Evolutionary conservation across 495 filamentous ascomycete genomes (phyloP).

Genomic region (Penicillium canescens): DNA sequence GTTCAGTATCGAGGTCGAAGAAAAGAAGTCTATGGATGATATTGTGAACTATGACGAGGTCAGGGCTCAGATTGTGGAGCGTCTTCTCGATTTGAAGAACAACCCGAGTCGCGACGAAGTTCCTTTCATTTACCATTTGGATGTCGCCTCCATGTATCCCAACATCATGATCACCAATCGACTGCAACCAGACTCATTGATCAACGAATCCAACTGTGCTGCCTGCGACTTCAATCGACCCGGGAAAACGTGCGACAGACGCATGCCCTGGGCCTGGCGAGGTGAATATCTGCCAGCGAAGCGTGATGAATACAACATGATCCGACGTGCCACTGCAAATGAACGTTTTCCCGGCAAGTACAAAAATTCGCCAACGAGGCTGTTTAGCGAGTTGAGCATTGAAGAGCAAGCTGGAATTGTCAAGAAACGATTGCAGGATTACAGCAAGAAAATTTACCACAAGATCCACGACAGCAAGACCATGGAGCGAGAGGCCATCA

Average conservation of each 20-base stretch:
- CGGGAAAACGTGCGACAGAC: constrained; percentile 93
- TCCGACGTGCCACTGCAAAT: constrained; percentile 87
- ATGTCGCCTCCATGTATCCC: constrained; percentile 99
- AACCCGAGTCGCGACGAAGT: constrained; percentile 80
- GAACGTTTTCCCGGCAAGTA: constrained; percentile 81
- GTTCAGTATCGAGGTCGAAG: constrained; percentile 92
- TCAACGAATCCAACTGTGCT: constrained; percentile 91
- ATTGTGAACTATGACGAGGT: constrained; percentile 92
- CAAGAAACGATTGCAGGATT: constrained; percentile 87
- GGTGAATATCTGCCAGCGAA: constrained; percentile 97
- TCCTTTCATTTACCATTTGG: constrained; percentile 95
- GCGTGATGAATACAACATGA: constrained; percentile 99
- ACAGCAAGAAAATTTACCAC: constrained; percentile 99
- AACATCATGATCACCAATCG: constrained; percentile 99
- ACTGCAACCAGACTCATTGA: constrained; percentile 97
- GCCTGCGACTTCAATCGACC: constrained; percentile 98
- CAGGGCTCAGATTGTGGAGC: constrained; percentile 75
- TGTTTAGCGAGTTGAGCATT: constrained; percentile 75
- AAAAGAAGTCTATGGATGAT: constrained; percentile 90
- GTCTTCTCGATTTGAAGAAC: constrained; percentile 70
- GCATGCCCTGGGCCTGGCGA: constrained; percentile 97
- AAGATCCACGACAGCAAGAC: constrained; percentile 97
- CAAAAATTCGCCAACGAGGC: constrained; percentile 66
- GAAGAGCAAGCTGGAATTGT: constrained; percentile 83
- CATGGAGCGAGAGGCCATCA: constrained; percentile 92